Evolutionary conservation across 345 rosid genomes (phyloP), one percentile per base, ranked within the genome.

Genomic region (Acer campestre): DNA sequence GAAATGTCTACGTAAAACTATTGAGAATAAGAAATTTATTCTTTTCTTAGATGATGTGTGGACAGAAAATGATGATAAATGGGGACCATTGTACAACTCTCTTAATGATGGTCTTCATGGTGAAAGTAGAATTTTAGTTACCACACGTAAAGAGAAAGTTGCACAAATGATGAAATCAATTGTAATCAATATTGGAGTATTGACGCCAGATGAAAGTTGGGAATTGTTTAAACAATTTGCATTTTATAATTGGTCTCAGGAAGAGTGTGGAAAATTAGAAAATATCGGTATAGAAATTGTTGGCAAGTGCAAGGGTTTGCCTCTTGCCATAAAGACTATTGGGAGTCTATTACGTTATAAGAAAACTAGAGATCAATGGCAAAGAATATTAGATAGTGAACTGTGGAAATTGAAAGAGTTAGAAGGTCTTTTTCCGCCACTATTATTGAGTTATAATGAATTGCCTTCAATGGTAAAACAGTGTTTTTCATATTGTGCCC

Each of bases 241-340:
- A 4, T 69, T 69, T 69, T 13, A 22, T 48, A 20, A 1, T n/a
- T 55, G 64, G 17, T 4, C 14, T 6, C 27, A 29, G 27, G n/a
- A 61, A 14, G 18, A 35, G 38, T 20, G 29, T 44, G 3, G 13
- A 48, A 11, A 23, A 9, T 48, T 69, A 13, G 65, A 56, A 25
- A 77, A 46, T 2, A 49, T 75, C 8, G 77, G 82, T 9, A 65
- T 18, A 42, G 3, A 31, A 27, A 78, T 82, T 49, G 75, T 71
- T 9, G 42, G 20, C 22, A 82, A 67, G 53, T 82, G 85, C 53
- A 51, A 78, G 18, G 85, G 85, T 23, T 67, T 78, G 48, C 77
- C 85, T 48, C 61, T 78, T 67, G 82, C 82, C 0, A 66, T 61
- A 56, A 70, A 71, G 68, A 38, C 74, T 22, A 2, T 48, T 9